phyloP scores from a whole-genome alignment of 2,329 filamentous ascomycete species.

The Grosmannia clavigera region DNA sequence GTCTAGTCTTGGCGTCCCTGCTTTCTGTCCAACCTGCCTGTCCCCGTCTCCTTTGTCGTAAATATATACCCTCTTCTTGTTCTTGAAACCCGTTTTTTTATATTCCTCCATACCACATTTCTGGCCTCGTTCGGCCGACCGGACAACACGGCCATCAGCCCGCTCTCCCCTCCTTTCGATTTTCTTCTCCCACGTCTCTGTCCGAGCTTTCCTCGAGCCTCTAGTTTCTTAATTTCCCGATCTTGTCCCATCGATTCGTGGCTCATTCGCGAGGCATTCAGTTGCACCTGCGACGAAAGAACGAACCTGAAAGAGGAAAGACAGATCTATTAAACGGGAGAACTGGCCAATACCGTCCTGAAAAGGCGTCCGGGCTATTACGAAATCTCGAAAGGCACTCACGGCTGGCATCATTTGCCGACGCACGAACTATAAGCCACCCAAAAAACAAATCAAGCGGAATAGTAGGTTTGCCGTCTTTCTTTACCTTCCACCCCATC shows the following conservation, averaged over 20 bases:
- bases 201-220: background rate
- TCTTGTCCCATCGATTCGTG: background rate
- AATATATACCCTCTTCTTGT: background rate
- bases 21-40: background rate
- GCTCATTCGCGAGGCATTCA: constrained; percentile 22
- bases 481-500: background rate
- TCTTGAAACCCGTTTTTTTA: background rate
- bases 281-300: constrained; percentile 23
- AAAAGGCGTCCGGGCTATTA: no score
- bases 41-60: background rate
- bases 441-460: no score
- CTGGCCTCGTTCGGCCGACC: background rate
- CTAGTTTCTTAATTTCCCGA: background rate
- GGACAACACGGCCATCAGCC: background rate
- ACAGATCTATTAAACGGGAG: background rate
- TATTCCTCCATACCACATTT: background rate
- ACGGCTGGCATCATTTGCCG: no score
- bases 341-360: background rate
- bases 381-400: no score
- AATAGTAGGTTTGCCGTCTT: background rate
- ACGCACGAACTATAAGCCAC: no score
- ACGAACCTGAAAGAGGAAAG: background rate
- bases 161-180: no score
- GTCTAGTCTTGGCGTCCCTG: background rate
- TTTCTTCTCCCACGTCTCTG: no score